Evolutionary conservation across 257 asterid species (phyloP).

Genomic region (Hygrophila difformis): DNA sequence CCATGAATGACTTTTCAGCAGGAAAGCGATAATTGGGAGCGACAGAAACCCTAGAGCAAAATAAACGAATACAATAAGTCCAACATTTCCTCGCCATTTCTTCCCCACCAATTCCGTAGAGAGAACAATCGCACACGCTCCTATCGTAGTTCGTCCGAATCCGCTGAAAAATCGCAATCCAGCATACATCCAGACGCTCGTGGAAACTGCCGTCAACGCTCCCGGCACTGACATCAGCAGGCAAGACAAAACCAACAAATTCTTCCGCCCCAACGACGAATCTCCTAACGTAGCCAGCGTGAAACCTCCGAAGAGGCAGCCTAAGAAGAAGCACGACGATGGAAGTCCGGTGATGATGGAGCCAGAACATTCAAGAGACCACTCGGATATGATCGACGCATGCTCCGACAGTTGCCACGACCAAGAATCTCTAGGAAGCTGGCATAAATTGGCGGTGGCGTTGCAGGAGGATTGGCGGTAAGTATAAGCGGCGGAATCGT

Average conservation of each 20-base stretch:
- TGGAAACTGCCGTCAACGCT: slow-evolving; percentile 26
- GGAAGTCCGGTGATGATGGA: slow-evolving; percentile 55
- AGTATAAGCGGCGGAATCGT: no score
- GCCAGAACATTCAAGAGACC: slow-evolving; percentile 58
- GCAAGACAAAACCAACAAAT: slow-evolving; percentile 26
- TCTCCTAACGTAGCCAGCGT: slow-evolving; percentile 56
- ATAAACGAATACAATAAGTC: slow-evolving; percentile 40
- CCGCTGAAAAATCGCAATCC: neutral
- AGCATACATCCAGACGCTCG: slow-evolving; percentile 39
- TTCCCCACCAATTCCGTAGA: slow-evolving; percentile 57
- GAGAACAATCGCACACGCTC: slow-evolving; percentile 53
- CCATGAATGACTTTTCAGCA: slow-evolving; percentile 40
- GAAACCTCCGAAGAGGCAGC: slow-evolving; percentile 58
- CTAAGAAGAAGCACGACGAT: slow-evolving; percentile 44
- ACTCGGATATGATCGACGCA: slow-evolving; percentile 41
- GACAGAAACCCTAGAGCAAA: slow-evolving; percentile 58
- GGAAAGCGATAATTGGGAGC: slow-evolving; percentile 38
- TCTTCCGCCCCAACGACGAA: slow-evolving; percentile 56
- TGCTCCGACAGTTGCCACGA: neutral
- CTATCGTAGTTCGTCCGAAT: slow-evolving; percentile 17
- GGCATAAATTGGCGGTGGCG: no score
- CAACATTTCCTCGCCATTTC: slow-evolving; percentile 48
- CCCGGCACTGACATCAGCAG: slow-evolving; percentile 41
- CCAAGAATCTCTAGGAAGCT: no score
- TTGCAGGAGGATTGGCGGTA: neutral